Percentiles rank a stretch among this genome's conserved stretches.
These are phyloP conservation scores for Rhytidiadelphus loreus DNA, from an alignment of 225 moss, liverwort and hornwort genomes.

Conservation along the genomic window DNA sequence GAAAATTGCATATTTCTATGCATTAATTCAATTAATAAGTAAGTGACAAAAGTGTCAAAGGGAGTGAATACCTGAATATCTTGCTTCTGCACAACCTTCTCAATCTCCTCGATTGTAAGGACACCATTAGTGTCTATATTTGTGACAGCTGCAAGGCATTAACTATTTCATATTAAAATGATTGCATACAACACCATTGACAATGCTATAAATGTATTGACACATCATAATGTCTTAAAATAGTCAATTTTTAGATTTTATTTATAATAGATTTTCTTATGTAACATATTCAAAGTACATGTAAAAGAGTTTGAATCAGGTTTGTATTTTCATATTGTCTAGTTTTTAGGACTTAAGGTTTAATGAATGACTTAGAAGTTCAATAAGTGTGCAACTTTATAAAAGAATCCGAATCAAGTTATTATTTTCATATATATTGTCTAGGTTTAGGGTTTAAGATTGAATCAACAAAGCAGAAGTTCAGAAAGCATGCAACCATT, in stretches of 20 bases:
- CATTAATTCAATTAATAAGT: no score
- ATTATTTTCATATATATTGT: background rate
- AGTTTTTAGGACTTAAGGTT: background rate
- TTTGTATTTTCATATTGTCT: background rate
- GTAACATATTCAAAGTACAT: background rate
- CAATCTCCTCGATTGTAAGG: conserved; percentile 43
- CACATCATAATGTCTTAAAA: background rate
- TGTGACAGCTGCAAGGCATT: conserved; percentile 31
- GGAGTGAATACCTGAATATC: conserved; percentile 25
- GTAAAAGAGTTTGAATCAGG: background rate
- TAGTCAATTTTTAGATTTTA: background rate
- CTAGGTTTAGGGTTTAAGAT: background rate
- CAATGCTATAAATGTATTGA: background rate
- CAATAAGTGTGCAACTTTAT: no score
- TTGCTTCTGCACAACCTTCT: conserved; percentile 15
- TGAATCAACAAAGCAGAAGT: background rate
- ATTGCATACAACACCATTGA: background rate
- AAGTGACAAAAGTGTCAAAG: background rate
- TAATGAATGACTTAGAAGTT: background rate
- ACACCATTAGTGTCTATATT: conserved; percentile 58
- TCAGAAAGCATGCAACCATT: no score
- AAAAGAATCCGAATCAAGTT: background rate
- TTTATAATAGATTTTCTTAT: background rate
- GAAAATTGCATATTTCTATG: no score
- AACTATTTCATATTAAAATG: background rate